A percentile compares a stretch with the other conserved stretches of the same genome.
These are phyloP conservation scores for Pichia sp. DNA, from an alignment of 1,139 yeast species.

Conservation along the genomic window DNA sequence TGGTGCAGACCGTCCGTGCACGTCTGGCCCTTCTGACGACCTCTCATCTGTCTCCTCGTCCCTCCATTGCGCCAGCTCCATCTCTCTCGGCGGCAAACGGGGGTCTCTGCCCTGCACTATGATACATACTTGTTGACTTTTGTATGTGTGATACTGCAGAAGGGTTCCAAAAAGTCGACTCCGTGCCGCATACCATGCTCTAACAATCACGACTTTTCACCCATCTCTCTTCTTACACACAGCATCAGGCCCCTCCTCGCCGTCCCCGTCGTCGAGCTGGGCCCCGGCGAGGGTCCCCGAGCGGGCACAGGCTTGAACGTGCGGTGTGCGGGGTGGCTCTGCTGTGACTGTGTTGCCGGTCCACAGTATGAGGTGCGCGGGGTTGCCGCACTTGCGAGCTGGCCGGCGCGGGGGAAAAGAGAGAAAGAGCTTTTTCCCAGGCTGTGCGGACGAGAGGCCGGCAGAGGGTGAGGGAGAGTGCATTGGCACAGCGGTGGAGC, in stretches of 20 bases:
- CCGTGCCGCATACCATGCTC: not conserved
- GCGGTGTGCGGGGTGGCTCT: conserved; percentile 2
- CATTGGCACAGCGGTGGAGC: not conserved
- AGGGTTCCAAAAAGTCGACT: not conserved
- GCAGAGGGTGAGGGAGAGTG: not conserved
- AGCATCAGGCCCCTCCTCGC: not conserved
- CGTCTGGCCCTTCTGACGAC: not conserved
- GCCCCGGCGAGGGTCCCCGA: not conserved
- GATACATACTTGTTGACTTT: conserved; percentile 13
- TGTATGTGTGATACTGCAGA: not conserved
- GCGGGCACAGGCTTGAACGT: not conserved
- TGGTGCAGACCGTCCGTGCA: too few relatives aligned
- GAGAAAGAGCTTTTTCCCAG: not conserved
- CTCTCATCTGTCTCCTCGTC: not conserved
- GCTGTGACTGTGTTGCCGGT: not conserved
- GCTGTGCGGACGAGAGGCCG: not conserved
- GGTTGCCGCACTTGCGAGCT: not conserved
- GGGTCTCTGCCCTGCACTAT: too few relatives aligned
- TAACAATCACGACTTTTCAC: conserved; percentile 1
- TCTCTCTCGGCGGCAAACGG: not conserved
- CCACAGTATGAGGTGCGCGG: not conserved
- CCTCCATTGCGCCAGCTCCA: not conserved
- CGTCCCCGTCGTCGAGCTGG: not conserved
- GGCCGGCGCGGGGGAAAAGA: not conserved
- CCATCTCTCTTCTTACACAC: not conserved